These are phyloP conservation scores for Corylus americana DNA, from an alignment of 306 rosid genomes.

Conservation along the genomic window DNA sequence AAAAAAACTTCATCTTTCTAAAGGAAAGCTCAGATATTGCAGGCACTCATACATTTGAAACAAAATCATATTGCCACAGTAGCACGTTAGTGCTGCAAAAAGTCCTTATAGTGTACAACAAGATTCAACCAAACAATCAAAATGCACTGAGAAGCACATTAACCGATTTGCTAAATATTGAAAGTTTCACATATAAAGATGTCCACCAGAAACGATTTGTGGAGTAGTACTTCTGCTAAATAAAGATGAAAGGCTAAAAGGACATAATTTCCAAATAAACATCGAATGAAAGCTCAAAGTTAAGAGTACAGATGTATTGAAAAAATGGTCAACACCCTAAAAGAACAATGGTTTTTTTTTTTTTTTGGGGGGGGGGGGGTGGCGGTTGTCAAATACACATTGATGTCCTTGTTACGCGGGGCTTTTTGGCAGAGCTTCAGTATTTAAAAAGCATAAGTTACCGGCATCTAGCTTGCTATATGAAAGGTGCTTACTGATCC, in stretches of 20 bases:
- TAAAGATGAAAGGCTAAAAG: not conserved
- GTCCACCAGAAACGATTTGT: not conserved
- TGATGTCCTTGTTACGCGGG: not conserved
- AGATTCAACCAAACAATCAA: not conserved
- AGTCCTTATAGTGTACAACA: not conserved
- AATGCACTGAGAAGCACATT: not conserved
- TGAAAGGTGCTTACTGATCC: not conserved
- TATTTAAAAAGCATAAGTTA: not conserved
- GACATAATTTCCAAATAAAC: not conserved
- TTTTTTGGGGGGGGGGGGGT: not conserved
- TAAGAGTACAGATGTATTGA: not conserved
- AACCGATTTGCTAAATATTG: not conserved
- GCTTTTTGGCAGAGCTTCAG: not conserved
- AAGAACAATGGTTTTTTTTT: not conserved
- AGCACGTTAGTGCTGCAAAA: not conserved
- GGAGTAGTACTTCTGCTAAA: not conserved
- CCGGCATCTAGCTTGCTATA: not conserved
- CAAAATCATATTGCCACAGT: not conserved
- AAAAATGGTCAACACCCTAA: not conserved
- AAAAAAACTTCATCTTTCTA: not conserved
- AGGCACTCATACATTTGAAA: not conserved
- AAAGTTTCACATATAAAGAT: not conserved
- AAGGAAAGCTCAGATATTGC: not conserved
- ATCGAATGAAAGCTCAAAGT: not conserved
- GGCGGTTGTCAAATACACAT: not conserved